Percentiles rank a stretch among this genome's conserved stretches.
Evolutionary conservation across 176 grass and related monocot genomes (phyloP).

Genomic region (Saccharum officinarum): DNA sequence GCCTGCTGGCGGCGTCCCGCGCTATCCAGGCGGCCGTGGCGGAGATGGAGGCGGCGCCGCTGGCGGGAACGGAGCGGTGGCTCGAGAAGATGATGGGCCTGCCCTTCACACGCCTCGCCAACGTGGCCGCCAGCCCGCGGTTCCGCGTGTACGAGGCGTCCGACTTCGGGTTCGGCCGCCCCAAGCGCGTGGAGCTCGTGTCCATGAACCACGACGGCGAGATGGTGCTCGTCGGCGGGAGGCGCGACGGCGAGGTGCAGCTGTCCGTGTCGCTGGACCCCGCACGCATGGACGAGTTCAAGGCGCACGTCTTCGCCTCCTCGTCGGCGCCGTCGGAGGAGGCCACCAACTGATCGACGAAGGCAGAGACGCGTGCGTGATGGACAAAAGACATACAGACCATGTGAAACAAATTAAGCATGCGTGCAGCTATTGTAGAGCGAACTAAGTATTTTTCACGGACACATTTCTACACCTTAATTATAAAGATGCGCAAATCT

Average conservation of each 20-base stretch:
- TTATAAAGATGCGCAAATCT: too few species aligned
- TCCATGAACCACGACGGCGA: constrained; percentile 64
- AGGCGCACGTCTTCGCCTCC: constrained; percentile 12
- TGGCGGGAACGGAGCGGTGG: background rate
- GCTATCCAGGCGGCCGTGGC: constrained; percentile 40
- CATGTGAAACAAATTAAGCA: too few species aligned
- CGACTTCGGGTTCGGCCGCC: constrained; percentile 55
- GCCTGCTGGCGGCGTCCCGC: background rate
- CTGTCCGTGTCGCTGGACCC: constrained; percentile 42
- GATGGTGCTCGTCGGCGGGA: constrained; percentile 40
- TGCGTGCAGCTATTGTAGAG: too few species aligned
- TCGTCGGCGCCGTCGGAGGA: background rate
- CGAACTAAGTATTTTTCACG: too few species aligned
- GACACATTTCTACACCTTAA: too few species aligned
- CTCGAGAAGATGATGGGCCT: constrained; percentile 15
- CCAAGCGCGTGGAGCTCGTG: constrained; percentile 48
- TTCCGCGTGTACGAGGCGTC: constrained; percentile 43
- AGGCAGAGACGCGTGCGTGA: background rate
- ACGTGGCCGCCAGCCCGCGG: constrained; percentile 48
- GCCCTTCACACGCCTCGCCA: constrained; percentile 19
- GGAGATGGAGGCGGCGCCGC: constrained; percentile 38
- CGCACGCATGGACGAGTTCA: constrained; percentile 37
- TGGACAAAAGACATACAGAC: too few species aligned
- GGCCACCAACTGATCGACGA: background rate
- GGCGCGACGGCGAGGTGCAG: constrained; percentile 38